Percentiles rank a stretch among this genome's conserved stretches.
Conservation (phyloP, 768 basidiomycete genomes). For the Mycena rebaudengoi region DNA sequence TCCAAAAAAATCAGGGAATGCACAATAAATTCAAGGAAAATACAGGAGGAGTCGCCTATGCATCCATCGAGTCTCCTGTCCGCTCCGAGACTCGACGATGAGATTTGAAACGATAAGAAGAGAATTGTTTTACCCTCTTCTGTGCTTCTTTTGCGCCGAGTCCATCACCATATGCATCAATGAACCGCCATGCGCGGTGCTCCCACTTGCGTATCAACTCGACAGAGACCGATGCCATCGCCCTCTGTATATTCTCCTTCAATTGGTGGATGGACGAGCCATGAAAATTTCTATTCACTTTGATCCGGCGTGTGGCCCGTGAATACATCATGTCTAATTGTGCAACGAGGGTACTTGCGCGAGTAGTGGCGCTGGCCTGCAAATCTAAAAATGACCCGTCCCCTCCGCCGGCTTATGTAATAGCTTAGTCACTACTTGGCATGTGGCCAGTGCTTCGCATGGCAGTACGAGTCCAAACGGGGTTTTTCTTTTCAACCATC, state of each 20-base stretch:
- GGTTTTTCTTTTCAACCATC: too few species aligned
- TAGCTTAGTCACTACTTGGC: too few species aligned
- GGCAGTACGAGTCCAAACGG: too few species aligned
- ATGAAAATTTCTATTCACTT: too few species aligned
- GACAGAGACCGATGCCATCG: conserved; percentile 6
- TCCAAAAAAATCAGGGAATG: not conserved
- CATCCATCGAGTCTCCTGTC: not conserved
- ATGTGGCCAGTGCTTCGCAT: too few species aligned
- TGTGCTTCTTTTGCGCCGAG: not conserved
- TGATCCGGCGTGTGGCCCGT: too few species aligned
- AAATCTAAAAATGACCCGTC: too few species aligned
- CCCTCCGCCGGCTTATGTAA: too few species aligned
- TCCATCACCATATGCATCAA: not conserved
- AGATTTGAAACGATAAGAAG: not conserved
- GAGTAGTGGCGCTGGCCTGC: too few species aligned
- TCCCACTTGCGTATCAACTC: conserved; percentile 6
- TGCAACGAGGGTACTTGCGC: too few species aligned
- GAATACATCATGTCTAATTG: too few species aligned
- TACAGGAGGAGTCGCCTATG: not conserved
- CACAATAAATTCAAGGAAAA: not conserved
- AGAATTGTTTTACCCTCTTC: not conserved
- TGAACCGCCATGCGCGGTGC: conserved; percentile 7
- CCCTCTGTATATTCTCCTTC: conserved; percentile 4
- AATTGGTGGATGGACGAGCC: too few species aligned
- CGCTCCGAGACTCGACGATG: conserved; percentile 1